These are phyloP conservation scores for Podaxis pistillaris DNA, from an alignment of 768 basidiomycete species.

Conservation along the genomic window DNA sequence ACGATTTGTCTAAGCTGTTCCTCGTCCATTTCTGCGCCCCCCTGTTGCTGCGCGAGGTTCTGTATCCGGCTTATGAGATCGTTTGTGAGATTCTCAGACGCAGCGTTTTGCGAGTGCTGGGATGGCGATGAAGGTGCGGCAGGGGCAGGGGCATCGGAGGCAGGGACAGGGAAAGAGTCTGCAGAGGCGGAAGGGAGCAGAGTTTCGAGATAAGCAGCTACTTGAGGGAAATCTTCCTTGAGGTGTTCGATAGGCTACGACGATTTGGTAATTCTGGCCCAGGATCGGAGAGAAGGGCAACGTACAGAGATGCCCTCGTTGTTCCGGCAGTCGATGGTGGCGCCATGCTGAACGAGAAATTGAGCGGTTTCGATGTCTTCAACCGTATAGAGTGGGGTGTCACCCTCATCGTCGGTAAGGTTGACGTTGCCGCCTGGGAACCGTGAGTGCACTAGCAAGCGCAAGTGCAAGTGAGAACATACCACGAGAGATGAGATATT, in stretches of 20 bases:
- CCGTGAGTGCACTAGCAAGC: conserved; percentile 8
- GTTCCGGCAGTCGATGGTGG: conserved; percentile 60
- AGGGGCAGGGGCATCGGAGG: neutral
- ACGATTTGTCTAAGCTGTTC: conserved; percentile 65
- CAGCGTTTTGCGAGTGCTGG: conserved; percentile 64
- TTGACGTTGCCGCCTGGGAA: conserved; percentile 81
- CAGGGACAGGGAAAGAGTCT: conserved; percentile 19
- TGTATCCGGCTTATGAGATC: conserved; percentile 64
- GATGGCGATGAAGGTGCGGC: conserved; percentile 39
- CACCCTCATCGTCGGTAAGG: conserved; percentile 80
- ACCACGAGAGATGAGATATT: conserved; percentile 79
- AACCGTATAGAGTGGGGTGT: conserved; percentile 90
- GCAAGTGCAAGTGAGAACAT: conserved; percentile 11
- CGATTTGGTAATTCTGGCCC: conserved; percentile 12
- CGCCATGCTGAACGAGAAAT: conserved; percentile 79
- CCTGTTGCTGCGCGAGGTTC: conserved; percentile 57
- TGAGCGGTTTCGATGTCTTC: conserved; percentile 78
- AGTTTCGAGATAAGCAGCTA: conserved; percentile 61
- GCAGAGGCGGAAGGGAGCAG: conserved; percentile 24
- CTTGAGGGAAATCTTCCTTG: conserved; percentile 65
- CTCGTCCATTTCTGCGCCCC: conserved; percentile 62
- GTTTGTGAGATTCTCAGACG: conserved; percentile 69
- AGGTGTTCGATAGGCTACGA: conserved; percentile 69
- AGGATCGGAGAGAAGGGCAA: conserved; percentile 16
- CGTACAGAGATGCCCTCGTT: conserved; percentile 74